These are phyloP conservation scores for Penicillium sp. DNA, from an alignment of 2,329 filamentous ascomycete genomes.

Conservation along the genomic window DNA sequence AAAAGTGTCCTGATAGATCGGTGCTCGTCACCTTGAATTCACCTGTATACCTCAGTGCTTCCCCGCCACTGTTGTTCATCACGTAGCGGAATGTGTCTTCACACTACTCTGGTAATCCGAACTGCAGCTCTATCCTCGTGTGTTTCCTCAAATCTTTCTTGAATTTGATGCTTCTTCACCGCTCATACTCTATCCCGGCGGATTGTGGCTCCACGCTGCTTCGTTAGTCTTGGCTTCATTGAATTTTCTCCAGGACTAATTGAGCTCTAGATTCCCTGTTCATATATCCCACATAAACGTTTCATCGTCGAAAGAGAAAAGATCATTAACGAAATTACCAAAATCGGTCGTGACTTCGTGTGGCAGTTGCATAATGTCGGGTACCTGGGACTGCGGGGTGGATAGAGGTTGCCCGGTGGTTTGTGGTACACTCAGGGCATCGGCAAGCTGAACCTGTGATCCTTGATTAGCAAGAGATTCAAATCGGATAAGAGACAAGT, in stretches of 20 bases:
- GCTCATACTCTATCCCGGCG: conserved; percentile 1
- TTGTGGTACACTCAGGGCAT: conserved; percentile 2
- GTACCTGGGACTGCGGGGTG: conserved; percentile 14
- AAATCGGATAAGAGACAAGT: background rate
- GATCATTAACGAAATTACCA: conserved; percentile 22
- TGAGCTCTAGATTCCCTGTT: background rate
- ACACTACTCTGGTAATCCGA: too few relatives aligned
- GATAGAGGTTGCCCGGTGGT: background rate
- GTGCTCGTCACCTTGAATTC: background rate
- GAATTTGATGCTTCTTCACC: background rate
- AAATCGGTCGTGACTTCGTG: conserved; percentile 23
- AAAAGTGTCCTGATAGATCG: background rate
- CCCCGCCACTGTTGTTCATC: background rate
- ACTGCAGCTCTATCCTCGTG: too few relatives aligned
- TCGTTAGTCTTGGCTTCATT: background rate
- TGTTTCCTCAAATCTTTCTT: too few relatives aligned
- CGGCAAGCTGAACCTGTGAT: conserved; percentile 10
- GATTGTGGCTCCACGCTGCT: conserved; percentile 2
- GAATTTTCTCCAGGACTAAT: background rate
- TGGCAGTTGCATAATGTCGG: conserved; percentile 14
- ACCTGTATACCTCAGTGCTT: background rate
- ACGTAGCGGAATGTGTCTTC: too few relatives aligned
- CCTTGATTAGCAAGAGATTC: conserved; percentile 1
- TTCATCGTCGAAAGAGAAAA: conserved; percentile 27
- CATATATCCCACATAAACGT: conserved; percentile 24